Percentiles rank a stretch among this genome's conserved stretches.
Evolutionary conservation across 305 asterid genomes (phyloP).

Genomic region (Salvia sclarea): DNA sequence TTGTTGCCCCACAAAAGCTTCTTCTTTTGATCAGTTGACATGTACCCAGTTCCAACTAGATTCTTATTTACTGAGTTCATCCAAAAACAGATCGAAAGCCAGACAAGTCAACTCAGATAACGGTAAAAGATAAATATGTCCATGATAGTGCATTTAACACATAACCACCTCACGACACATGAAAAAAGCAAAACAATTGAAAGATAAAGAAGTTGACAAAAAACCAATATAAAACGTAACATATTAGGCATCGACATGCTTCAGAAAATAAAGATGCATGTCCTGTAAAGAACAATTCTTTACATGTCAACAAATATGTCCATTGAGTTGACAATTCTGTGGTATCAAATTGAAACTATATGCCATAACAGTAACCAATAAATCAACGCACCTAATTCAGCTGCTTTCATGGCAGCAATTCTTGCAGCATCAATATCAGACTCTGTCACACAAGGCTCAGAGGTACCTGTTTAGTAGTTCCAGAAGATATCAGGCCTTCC

Average conservation of each 20-base stretch:
- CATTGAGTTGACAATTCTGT: not conserved
- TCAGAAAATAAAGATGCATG: not conserved
- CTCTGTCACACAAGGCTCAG: slow-evolving; percentile 62
- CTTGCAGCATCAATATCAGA: slow-evolving; percentile 94
- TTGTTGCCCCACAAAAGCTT: slow-evolving; percentile 95
- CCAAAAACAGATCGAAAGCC: slow-evolving; percentile 14
- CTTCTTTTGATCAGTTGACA: slow-evolving; percentile 98
- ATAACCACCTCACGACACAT: not conserved
- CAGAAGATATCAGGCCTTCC: slow-evolving; percentile 15
- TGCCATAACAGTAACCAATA: not conserved
- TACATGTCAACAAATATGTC: not conserved
- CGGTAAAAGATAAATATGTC: not conserved
- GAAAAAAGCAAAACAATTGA: not conserved
- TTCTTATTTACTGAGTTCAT: slow-evolving; percentile 69
- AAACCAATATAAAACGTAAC: not conserved
- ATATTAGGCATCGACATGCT: not conserved
- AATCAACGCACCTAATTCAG: slow-evolving; percentile 69
- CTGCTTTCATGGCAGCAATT: slow-evolving; percentile 96
- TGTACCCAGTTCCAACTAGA: slow-evolving; percentile 83
- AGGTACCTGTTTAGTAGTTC: slow-evolving; percentile 40
- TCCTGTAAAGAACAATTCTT: not conserved
- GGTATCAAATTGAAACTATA: slow-evolving; percentile 1
- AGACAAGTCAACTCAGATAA: slow-evolving; percentile 29
- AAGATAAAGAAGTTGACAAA: not conserved
- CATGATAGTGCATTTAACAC: not conserved